Evolutionary conservation across 208 protist genomes (phyloP).

Genomic region (Vickermania ingenoplastis): DNA sequence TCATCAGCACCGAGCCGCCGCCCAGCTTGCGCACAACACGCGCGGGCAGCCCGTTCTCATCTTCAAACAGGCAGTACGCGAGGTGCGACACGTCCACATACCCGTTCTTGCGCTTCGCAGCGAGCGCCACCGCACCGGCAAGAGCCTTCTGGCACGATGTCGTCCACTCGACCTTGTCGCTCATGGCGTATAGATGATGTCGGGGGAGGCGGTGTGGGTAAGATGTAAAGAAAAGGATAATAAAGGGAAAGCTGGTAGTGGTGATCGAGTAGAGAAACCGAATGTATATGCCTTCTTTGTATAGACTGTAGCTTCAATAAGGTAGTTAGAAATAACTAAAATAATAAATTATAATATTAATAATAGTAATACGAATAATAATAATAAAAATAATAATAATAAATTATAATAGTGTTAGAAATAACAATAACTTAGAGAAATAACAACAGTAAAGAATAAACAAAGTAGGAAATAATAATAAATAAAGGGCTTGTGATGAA

Average conservation of each 20-base stretch:
- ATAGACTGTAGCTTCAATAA: neutral
- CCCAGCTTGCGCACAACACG: conserved; percentile 57
- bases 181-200: no score
- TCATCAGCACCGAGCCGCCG: conserved; percentile 35
- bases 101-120: conserved; percentile 40
- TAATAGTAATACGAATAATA: no score
- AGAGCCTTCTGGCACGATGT: conserved; percentile 43
- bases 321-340: neutral
- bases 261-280: no score
- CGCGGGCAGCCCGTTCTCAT: conserved; percentile 49
- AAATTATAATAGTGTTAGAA: no score
- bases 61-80: conserved; percentile 34
- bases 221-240: no score
- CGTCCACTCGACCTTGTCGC: conserved; percentile 46
- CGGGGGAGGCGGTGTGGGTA: no score
- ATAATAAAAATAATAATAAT: neutral
- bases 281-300: no score
- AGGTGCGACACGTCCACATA: conserved; percentile 63
- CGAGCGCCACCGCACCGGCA: conserved; percentile 27
- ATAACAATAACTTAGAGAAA: no score
- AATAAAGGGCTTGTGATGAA: no score
- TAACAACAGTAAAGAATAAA: no score
- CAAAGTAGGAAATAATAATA: no score
- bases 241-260: no score
- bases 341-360: neutral